Conservation (phyloP, 2,329 filamentous ascomycete genomes). For the Nakataea oryzae region DNA sequence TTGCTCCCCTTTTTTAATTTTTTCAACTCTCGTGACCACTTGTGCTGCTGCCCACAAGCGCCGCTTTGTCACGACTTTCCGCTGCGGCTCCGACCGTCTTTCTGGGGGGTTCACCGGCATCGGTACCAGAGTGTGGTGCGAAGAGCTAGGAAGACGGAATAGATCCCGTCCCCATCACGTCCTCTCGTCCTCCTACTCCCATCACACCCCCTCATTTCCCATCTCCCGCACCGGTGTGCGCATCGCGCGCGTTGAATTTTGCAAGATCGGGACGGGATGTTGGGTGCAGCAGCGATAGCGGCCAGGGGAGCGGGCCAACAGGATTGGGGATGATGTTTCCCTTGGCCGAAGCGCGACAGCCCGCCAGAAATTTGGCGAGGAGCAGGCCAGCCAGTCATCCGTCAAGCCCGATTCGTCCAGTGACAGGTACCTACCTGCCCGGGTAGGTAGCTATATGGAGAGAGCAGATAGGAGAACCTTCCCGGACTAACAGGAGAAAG, state of each 20-base stretch:
- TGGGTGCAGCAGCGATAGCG: neutral
- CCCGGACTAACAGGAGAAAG: neutral
- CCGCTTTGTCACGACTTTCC: neutral
- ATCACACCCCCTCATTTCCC: neutral
- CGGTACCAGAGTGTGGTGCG: neutral
- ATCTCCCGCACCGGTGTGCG: neutral
- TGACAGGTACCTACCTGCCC: neutral
- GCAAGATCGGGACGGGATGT: neutral
- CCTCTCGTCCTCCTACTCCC: neutral
- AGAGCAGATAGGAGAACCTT: neutral
- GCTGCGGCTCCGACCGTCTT: neutral
- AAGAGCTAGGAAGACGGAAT: neutral
- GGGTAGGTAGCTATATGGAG: neutral
- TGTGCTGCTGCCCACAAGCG: neutral
- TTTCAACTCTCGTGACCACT: neutral
- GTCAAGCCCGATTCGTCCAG: too few species aligned
- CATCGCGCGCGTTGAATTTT: neutral
- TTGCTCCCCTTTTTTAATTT: neutral
- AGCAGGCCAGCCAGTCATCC: neutral
- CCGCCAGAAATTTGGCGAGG: neutral
- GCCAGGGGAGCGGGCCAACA: neutral
- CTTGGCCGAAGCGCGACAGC: neutral
- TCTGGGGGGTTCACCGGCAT: neutral
- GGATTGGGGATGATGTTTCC: neutral
- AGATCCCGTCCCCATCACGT: neutral